These are phyloP conservation scores for Plasmodium billcollinsi DNA, from an alignment of 169 alveolate species.

Conservation along the genomic window DNA sequence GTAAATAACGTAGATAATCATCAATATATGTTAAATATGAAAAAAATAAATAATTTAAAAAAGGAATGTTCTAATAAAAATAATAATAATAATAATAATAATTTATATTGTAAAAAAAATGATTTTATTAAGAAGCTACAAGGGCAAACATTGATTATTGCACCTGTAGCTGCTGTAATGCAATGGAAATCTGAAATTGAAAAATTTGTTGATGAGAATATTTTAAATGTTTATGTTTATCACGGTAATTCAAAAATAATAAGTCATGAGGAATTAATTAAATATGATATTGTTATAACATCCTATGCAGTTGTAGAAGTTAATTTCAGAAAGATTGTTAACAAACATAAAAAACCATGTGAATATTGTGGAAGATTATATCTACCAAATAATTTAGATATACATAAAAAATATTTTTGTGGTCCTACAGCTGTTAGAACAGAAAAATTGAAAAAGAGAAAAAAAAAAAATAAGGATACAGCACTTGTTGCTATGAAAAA, in stretches of 20 bases:
- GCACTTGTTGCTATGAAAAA: slow-evolving; percentile 73
- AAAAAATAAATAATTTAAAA: background rate
- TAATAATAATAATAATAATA: background rate
- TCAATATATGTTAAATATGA: background rate
- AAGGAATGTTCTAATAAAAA: background rate
- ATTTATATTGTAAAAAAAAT: background rate
- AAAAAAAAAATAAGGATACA: slow-evolving; percentile 79
- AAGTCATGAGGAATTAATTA: slow-evolving; percentile 83
- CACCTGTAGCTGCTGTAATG: slow-evolving; percentile 89
- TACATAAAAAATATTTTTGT: slow-evolving; percentile 91
- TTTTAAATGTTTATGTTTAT: slow-evolving; percentile 82
- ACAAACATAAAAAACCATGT: slow-evolving; percentile 80
- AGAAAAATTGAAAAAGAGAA: slow-evolving; percentile 89
- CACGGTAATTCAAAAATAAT: slow-evolving; percentile 83
- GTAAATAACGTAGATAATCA: background rate
- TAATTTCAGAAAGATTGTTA: slow-evolving; percentile 81
- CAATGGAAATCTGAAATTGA: slow-evolving; percentile 89
- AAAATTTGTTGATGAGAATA: slow-evolving; percentile 79
- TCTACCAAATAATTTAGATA: slow-evolving; percentile 84
- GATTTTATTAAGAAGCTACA: background rate
- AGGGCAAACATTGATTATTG: slow-evolving; percentile 85
- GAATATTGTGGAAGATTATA: slow-evolving; percentile 92
- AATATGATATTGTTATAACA: slow-evolving; percentile 88
- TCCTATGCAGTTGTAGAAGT: slow-evolving; percentile 86
- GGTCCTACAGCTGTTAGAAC: slow-evolving; percentile 93